These are phyloP conservation scores for Firmiana major DNA, from an alignment of 345 rosid species.

Conservation along the genomic window DNA sequence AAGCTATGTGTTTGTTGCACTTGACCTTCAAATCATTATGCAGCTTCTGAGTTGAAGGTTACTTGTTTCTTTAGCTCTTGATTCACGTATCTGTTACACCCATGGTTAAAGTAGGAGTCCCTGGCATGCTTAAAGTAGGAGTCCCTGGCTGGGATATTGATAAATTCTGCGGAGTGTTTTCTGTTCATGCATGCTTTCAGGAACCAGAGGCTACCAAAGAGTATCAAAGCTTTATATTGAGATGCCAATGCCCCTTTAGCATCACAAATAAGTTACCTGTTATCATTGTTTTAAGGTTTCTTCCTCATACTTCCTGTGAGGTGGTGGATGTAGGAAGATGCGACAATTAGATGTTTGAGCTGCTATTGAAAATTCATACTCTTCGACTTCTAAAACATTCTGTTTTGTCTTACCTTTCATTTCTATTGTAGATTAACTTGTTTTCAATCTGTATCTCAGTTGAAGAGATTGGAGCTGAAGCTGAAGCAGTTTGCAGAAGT, in stretches of 20 bases:
- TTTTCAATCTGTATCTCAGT: constrained; percentile 30
- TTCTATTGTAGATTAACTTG: not conserved
- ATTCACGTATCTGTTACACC: not conserved
- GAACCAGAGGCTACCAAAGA: not conserved
- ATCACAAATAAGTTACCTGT: not conserved
- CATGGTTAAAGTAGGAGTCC: not conserved
- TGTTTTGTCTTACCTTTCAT: not conserved
- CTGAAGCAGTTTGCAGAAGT: constrained; percentile 99
- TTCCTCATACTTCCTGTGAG: not conserved
- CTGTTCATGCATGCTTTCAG: not conserved
- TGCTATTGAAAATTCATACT: not conserved
- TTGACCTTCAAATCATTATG: not conserved
- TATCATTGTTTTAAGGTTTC: not conserved
- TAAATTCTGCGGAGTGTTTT: not conserved
- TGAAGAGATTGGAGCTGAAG: constrained; percentile 96
- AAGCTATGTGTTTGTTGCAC: not conserved
- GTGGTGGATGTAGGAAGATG: not conserved
- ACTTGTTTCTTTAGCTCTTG: not conserved
- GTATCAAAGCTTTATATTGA: not conserved
- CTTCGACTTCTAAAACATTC: not conserved
- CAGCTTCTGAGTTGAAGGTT: not conserved
- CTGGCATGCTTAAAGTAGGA: not conserved
- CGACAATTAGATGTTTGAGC: not conserved
- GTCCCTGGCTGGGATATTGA: not conserved
- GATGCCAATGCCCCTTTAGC: not conserved